These are phyloP conservation scores for Podospora anserina DNA, from an alignment of 495 filamentous ascomycete genomes.

Conservation along the genomic window DNA sequence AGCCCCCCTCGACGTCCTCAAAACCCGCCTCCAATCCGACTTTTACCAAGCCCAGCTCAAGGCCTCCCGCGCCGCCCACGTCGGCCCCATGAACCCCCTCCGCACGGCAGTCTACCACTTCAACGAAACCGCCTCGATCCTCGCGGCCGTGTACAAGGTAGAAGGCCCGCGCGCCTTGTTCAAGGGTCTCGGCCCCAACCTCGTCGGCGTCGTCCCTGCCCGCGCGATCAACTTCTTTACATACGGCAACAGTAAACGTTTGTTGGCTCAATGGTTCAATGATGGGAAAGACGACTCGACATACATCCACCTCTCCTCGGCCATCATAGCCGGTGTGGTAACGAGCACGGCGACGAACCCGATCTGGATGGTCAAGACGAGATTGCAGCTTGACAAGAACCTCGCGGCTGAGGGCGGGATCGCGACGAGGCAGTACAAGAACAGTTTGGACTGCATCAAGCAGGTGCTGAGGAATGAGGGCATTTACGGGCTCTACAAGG, in stretches of 20 bases:
- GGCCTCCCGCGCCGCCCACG: constrained; percentile 43
- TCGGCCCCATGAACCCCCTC: constrained; percentile 41
- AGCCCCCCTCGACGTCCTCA: constrained; percentile 84
- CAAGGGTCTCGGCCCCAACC: constrained; percentile 83
- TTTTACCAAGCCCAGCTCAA: constrained; percentile 74
- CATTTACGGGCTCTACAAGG: constrained; percentile 73
- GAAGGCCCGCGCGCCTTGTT: constrained; percentile 85
- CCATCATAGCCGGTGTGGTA: constrained; percentile 68
- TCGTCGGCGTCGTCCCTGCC: constrained; percentile 83
- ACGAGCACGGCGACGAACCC: constrained; percentile 87
- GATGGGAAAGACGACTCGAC: constrained; percentile 58
- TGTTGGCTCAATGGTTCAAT: constrained; percentile 66
- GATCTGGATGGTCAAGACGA: constrained; percentile 90
- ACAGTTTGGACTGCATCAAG: constrained; percentile 73
- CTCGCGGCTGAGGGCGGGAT: constrained; percentile 47
- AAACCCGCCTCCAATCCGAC: constrained; percentile 85
- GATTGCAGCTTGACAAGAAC: constrained; percentile 80
- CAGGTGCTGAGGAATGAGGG: constrained; percentile 78
- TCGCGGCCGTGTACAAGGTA: constrained; percentile 67
- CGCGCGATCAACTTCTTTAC: constrained; percentile 84
- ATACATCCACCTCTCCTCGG: constrained; percentile 69
- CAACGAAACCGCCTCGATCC: constrained; percentile 75
- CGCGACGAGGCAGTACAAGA: constrained; percentile 65
- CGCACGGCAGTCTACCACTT: constrained; percentile 58
- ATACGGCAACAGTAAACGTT: constrained; percentile 81